phyloP scores from a whole-genome alignment of 2,329 filamentous ascomycete species.

The Pseudogymnoascus sp. region DNA sequence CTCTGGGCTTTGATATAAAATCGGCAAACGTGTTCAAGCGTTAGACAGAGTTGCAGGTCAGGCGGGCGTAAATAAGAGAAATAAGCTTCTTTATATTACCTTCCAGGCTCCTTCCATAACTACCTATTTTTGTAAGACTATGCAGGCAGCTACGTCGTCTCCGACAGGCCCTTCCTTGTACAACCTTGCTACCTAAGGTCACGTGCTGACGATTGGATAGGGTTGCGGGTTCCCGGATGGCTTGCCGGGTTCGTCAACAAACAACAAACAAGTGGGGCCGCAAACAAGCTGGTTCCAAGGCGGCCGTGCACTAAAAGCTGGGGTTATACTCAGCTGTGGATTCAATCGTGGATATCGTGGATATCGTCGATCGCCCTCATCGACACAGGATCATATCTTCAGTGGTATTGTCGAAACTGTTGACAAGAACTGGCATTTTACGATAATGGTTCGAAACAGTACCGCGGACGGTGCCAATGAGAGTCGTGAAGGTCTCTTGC shows the following conservation, averaged over 20 bases:
- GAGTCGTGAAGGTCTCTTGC: slow-evolving; percentile 27
- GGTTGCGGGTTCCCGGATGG: too few species aligned
- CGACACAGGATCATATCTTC: neutral
- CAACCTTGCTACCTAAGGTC: neutral
- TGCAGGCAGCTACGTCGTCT: neutral
- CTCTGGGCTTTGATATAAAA: neutral
- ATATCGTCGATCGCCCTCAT: neutral
- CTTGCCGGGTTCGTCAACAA: neutral
- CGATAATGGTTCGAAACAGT: neutral
- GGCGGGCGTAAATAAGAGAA: neutral
- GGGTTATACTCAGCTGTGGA: neutral
- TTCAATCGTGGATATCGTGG: neutral
- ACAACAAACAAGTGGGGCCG: neutral
- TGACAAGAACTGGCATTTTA: neutral
- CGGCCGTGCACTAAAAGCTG: neutral
- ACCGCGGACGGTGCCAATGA: slow-evolving; percentile 13
- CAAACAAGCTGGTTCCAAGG: neutral
- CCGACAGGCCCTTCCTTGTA: neutral
- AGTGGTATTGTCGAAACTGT: neutral
- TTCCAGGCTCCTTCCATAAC: neutral
- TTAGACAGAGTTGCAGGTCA: neutral
- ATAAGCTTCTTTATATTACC: neutral
- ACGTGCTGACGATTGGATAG: neutral
- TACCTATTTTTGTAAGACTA: neutral
- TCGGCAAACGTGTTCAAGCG: neutral